A percentile compares a stretch with the other conserved stretches of the same genome.
phyloP scores from a whole-genome alignment of 75 land plant genomes.

The Sequoiadendron giganteum region DNA sequence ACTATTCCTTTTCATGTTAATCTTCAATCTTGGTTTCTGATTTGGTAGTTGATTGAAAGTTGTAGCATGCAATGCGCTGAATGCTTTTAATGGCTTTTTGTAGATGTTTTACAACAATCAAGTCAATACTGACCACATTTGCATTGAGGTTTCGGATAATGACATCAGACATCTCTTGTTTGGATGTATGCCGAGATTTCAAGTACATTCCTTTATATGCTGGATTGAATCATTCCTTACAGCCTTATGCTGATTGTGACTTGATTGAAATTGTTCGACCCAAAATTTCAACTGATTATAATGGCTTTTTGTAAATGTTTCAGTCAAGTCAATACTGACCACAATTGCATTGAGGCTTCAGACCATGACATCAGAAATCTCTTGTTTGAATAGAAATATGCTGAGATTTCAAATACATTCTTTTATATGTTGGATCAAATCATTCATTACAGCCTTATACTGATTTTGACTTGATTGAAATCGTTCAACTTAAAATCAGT shows the following conservation, averaged over 20 bases:
- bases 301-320: neutral
- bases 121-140: no score
- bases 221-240: neutral
- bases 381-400: neutral
- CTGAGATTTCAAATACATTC: neutral
- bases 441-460: neutral
- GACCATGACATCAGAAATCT: neutral
- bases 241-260: neutral
- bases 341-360: neutral
- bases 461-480: neutral
- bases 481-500: neutral
- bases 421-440: neutral
- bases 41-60: neutral
- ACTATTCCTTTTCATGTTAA: neutral
- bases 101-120: no score
- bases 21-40: neutral
- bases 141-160: neutral
- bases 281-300: no score
- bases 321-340: no score
- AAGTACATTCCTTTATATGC: neutral
- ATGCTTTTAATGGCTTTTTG: neutral
- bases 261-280: neutral
- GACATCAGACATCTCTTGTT: neutral
- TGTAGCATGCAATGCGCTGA: neutral
- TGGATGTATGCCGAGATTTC: neutral